Evolutionary conservation across 2,329 filamentous ascomycete genomes (phyloP).

Genomic region (Macrophomina pseudophaseolina): DNA sequence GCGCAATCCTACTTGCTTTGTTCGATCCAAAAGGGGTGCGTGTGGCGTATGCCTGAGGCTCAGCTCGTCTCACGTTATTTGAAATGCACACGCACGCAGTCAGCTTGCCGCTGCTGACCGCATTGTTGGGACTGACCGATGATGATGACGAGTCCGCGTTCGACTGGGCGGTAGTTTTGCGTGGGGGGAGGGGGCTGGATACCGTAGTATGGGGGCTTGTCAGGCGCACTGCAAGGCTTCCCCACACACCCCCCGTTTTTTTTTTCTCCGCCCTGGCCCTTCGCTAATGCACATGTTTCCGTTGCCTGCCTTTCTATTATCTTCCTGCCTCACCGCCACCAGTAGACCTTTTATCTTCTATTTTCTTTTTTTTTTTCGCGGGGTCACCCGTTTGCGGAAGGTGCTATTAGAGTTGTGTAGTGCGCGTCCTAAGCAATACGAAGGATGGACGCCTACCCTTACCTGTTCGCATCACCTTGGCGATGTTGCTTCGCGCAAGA

Average conservation of each 20-base stretch:
- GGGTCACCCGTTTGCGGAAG: too few relatives aligned
- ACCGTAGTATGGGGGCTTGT: background rate
- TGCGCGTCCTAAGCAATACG: too few relatives aligned
- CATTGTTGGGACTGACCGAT: background rate
- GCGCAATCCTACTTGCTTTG: too few relatives aligned
- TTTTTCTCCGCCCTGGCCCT: background rate
- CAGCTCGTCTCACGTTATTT: background rate
- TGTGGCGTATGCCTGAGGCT: background rate
- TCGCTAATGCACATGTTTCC: background rate
- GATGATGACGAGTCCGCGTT: background rate
- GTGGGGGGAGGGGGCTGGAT: too few relatives aligned
- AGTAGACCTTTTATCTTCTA: too few relatives aligned
- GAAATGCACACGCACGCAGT: background rate
- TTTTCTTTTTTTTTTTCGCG: too few relatives aligned
- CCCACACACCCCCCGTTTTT: background rate
- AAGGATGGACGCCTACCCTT: too few relatives aligned
- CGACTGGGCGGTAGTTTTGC: background rate
- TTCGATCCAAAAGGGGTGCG: background rate
- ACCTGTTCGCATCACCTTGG: background rate
- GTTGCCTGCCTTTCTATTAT: background rate
- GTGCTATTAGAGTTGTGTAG: too few relatives aligned
- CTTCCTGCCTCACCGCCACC: too few relatives aligned
- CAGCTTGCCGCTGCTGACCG: background rate
- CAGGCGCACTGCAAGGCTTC: background rate
- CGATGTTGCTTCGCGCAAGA: background rate